phyloP scores from a whole-genome alignment of 352 stramenopile genomes.

The Pythium phragmiticola region DNA sequence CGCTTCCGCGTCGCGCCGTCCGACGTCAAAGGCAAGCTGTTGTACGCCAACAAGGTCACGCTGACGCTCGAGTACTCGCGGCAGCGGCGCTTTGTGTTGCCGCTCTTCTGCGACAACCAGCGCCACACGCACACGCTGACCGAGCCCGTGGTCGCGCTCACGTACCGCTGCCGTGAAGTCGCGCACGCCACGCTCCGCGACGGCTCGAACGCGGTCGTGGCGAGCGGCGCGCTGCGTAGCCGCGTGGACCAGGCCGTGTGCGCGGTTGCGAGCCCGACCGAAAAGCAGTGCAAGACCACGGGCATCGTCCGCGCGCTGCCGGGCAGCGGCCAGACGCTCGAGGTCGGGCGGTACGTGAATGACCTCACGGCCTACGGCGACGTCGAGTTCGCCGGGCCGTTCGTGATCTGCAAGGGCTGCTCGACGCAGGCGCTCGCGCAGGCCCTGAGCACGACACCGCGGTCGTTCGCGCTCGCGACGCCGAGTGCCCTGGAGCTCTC shows the following conservation, averaged over 20 bases:
- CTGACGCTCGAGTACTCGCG: constrained; percentile 2
- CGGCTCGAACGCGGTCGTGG: constrained; percentile 2
- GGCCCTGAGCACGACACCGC: background rate
- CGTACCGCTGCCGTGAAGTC: constrained; percentile 8
- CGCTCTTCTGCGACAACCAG: constrained; percentile 9
- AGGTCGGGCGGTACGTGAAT: constrained; percentile 9
- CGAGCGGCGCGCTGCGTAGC: constrained; percentile 1
- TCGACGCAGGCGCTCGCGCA: constrained; percentile 1
- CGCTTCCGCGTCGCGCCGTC: constrained; percentile 1
- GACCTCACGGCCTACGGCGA: constrained; percentile 6
- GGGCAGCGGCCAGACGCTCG: background rate
- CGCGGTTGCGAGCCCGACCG: background rate
- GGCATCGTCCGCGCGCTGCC: background rate
- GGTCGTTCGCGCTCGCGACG: constrained; percentile 6
- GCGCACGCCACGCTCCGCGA: constrained; percentile 6
- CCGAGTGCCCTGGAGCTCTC: constrained; percentile 4
- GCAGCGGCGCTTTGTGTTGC: background rate
- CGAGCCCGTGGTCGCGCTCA: constrained; percentile 3
- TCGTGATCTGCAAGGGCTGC: constrained; percentile 10
- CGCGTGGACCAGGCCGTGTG: constrained; percentile 12
- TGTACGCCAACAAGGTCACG: constrained; percentile 4
- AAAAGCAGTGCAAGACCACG: constrained; percentile 3
- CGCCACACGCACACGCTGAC: constrained; percentile 6
- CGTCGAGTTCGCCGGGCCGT: background rate
- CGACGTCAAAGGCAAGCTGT: constrained; percentile 5